Evolutionary conservation across 441 rosid species (phyloP).

Genomic region (Populus hybrid): DNA sequence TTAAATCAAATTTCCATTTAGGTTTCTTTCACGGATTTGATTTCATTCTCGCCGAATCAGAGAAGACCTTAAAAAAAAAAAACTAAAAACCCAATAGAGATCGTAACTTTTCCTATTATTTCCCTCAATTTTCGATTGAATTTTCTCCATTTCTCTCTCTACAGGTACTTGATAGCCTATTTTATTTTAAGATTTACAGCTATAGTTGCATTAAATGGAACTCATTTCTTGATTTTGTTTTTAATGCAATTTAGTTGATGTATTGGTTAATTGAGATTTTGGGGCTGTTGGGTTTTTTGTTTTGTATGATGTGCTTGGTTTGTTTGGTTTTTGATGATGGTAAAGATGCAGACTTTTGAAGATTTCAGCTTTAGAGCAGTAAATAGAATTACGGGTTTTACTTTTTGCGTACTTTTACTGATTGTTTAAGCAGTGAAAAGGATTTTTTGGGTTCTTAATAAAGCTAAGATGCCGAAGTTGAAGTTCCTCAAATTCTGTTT

Average conservation of each 20-base stretch:
- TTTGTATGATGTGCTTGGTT: background rate
- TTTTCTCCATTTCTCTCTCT: background rate
- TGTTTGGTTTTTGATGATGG: background rate
- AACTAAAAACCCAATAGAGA: background rate
- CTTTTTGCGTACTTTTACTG: background rate
- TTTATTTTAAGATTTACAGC: background rate
- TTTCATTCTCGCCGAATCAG: background rate
- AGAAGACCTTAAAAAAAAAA: background rate
- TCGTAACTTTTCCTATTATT: background rate
- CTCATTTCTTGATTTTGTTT: background rate
- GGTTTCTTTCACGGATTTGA: background rate
- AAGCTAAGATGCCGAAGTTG: background rate
- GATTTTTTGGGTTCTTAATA: background rate
- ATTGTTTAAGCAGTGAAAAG: background rate
- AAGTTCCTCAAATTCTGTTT: background rate
- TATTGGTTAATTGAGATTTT: background rate
- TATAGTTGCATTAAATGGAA: background rate
- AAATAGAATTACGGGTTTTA: background rate
- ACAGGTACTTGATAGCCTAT: background rate
- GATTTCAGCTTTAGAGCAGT: background rate
- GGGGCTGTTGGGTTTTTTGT: background rate
- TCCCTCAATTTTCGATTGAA: background rate
- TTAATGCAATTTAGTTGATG: background rate
- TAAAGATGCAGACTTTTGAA: background rate
- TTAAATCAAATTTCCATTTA: background rate